These are phyloP conservation scores for Aspergillus eucalypticola DNA, from an alignment of 2,329 filamentous ascomycete species.

Conservation along the genomic window DNA sequence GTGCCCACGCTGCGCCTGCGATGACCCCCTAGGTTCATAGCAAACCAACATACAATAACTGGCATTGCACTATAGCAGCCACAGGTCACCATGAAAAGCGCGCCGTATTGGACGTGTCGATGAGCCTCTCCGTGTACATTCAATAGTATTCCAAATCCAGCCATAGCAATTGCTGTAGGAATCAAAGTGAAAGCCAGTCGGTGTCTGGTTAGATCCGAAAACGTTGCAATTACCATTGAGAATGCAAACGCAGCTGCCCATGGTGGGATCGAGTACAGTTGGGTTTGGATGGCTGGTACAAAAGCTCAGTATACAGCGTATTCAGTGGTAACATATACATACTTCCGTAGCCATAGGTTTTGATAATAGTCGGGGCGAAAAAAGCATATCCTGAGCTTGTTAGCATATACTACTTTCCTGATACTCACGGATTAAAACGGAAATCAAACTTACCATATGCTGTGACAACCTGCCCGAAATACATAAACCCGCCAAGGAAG, in stretches of 20 bases:
- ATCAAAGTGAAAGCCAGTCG: constrained; percentile 72
- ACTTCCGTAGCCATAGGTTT: constrained; percentile 62
- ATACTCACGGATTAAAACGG: background rate
- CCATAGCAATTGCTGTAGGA: constrained; percentile 67
- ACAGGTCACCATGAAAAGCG: constrained; percentile 77
- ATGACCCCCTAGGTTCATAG: constrained; percentile 76
- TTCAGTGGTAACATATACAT: constrained; percentile 14
- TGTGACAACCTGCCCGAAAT: constrained; percentile 75
- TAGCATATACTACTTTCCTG: constrained; percentile 2
- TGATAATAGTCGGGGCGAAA: constrained; percentile 72
- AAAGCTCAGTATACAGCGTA: constrained; percentile 7
- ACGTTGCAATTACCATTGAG: constrained; percentile 70
- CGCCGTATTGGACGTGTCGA: constrained; percentile 68
- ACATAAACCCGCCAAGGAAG: constrained; percentile 75
- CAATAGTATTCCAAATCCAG: constrained; percentile 75
- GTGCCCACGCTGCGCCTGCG: constrained; percentile 69
- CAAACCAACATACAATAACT: constrained; percentile 79
- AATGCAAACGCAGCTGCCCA: constrained; percentile 76
- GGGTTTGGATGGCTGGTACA: constrained; percentile 49
- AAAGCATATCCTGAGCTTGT: constrained; percentile 63
- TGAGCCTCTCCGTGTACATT: constrained; percentile 63
- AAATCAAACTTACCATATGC: constrained; percentile 57
- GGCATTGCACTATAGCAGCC: constrained; percentile 88
- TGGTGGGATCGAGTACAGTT: constrained; percentile 55
- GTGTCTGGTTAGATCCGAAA: constrained; percentile 71